These are phyloP conservation scores for Psilocybe tampanensis DNA, from an alignment of 768 basidiomycete genomes.

Conservation along the genomic window DNA sequence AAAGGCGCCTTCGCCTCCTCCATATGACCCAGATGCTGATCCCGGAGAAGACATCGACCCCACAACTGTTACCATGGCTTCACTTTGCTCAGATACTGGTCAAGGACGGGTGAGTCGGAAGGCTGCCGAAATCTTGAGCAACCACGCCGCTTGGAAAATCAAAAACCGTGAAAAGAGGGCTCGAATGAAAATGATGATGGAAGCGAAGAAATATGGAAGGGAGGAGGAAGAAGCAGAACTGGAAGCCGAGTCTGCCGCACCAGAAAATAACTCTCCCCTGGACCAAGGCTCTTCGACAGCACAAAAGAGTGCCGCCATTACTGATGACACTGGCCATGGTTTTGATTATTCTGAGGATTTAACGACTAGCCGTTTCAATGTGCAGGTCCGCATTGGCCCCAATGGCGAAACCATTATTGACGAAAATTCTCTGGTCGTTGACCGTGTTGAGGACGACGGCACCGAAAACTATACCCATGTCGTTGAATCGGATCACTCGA, in stretches of 20 bases:
- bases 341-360: slow-evolving; percentile 74
- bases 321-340: slow-evolving; percentile 54
- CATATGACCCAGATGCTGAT: slow-evolving; percentile 59
- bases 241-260: slow-evolving; percentile 20
- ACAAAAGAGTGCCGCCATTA: slow-evolving; percentile 21
- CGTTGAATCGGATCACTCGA: slow-evolving; percentile 79
- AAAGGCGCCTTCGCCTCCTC: slow-evolving; percentile 52
- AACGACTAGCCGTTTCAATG: slow-evolving; percentile 73
- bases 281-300: slow-evolving; percentile 19
- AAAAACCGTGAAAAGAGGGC: slow-evolving; percentile 68
- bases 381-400: slow-evolving; percentile 85
- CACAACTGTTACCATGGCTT: slow-evolving; percentile 82
- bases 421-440: slow-evolving; percentile 81
- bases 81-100: slow-evolving; percentile 76
- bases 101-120: slow-evolving; percentile 81
- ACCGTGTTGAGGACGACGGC: slow-evolving; percentile 69
- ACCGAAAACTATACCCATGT: slow-evolving; percentile 76
- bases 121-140: slow-evolving; percentile 68
- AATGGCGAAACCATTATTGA: slow-evolving; percentile 89
- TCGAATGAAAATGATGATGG: slow-evolving; percentile 63
- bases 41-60: slow-evolving; percentile 82
- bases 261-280: slow-evolving; percentile 10
- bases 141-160: slow-evolving; percentile 73
- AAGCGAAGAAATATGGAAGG: slow-evolving; percentile 75
- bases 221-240: slow-evolving; percentile 45